These are phyloP conservation scores for Amauroascus verrucosus DNA, from an alignment of 2,329 filamentous ascomycete genomes.

Conservation along the genomic window DNA sequence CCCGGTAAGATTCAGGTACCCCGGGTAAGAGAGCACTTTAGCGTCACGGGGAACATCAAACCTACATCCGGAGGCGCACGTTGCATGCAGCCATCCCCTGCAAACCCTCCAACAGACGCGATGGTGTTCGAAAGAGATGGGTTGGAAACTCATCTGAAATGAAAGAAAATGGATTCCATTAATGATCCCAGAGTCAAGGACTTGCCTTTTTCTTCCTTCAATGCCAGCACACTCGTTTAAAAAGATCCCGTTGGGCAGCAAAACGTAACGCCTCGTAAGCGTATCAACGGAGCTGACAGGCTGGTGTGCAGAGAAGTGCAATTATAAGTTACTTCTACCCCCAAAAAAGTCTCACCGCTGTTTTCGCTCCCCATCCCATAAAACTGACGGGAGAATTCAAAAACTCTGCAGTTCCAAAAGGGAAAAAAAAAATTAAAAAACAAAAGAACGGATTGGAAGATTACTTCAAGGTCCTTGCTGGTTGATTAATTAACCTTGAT, in stretches of 20 bases:
- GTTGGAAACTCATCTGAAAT: not conserved
- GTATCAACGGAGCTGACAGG: not conserved
- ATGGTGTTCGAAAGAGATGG: not conserved
- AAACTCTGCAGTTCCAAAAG: not conserved
- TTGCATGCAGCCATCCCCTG: conserved; percentile 9
- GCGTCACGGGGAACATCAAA: conserved; percentile 1
- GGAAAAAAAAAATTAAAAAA: not conserved
- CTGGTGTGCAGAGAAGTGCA: not conserved
- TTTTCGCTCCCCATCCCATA: not conserved
- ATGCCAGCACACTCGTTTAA: not conserved
- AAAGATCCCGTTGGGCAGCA: not conserved
- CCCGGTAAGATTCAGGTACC: not conserved
- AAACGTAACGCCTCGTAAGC: not conserved
- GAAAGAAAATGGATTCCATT: not conserved
- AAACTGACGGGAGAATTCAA: not conserved
- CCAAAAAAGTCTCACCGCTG: not conserved
- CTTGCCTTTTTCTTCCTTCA: not conserved
- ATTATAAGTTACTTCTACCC: not conserved
- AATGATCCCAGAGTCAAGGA: not conserved
- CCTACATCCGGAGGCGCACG: conserved; percentile 10
- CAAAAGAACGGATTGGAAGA: too few relatives aligned
- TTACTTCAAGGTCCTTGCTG: not conserved
- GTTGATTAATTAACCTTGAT: not conserved
- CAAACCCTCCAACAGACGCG: conserved; percentile 8
- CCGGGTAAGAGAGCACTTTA: not conserved